These are phyloP conservation scores for Syzygium aromaticum DNA, from an alignment of 345 rosid species.

Conservation along the genomic window DNA sequence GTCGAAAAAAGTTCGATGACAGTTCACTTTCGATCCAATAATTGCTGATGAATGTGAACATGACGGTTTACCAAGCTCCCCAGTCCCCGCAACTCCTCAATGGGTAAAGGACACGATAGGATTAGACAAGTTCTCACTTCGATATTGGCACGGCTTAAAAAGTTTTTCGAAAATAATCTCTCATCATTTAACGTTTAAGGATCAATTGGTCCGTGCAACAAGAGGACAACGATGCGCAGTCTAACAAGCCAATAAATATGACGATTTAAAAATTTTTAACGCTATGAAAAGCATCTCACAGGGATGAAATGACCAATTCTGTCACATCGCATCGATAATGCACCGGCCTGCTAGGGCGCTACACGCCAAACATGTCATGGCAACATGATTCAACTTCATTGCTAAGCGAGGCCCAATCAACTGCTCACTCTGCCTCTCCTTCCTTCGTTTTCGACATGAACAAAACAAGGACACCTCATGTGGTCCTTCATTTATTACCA, in stretches of 20 bases:
- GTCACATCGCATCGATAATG: rapidly evolving
- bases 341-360: too few relatives aligned
- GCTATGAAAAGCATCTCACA: not conserved
- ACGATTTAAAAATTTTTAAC: not conserved
- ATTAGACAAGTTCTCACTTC: too few relatives aligned
- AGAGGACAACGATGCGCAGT: rapidly evolving
- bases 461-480: not conserved
- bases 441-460: too few relatives aligned
- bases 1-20: not conserved
- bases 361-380: too few relatives aligned
- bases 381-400: too few relatives aligned
- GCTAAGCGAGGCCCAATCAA: not conserved
- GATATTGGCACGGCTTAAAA: not conserved
- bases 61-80: too few relatives aligned
- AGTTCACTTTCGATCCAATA: not conserved
- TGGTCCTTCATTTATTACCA: not conserved
- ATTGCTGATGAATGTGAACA: not conserved
- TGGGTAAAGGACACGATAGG: too few relatives aligned
- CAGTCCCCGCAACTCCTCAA: not conserved
- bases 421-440: not conserved
- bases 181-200: not conserved
- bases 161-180: rapidly evolving
- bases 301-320: rapidly evolving
- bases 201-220: rapidly evolving
- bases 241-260: not conserved